A percentile compares a stretch with the other conserved stretches of the same genome.
These are phyloP conservation scores for Populus hybrid DNA, from an alignment of 441 rosid genomes.

Conservation along the genomic window DNA sequence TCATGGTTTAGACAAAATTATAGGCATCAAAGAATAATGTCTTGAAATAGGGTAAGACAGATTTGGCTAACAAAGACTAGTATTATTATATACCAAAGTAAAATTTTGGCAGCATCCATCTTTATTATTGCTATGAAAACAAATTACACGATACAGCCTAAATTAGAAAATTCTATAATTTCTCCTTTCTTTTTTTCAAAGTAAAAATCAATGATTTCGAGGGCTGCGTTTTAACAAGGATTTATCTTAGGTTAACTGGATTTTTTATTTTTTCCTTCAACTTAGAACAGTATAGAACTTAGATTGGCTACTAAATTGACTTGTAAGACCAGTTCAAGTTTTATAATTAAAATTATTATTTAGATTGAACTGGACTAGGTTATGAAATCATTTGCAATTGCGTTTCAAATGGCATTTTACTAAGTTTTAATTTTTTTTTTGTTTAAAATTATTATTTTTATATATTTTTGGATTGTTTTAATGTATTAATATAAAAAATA, in stretches of 20 bases:
- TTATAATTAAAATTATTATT: too few relatives aligned
- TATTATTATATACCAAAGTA: neutral
- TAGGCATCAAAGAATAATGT: neutral
- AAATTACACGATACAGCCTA: neutral
- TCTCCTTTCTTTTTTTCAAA: too few relatives aligned
- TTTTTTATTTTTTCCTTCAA: too few relatives aligned
- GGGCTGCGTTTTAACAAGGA: too few relatives aligned
- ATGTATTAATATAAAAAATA: too few relatives aligned
- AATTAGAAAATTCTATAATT: neutral
- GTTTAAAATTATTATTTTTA: accelerated
- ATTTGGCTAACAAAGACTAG: neutral
- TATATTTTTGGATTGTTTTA: too few relatives aligned
- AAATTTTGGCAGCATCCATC: neutral
- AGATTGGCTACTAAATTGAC: too few relatives aligned
- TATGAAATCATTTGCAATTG: accelerated
- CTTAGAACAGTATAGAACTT: too few relatives aligned
- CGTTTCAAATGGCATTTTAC: accelerated
- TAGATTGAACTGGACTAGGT: accelerated
- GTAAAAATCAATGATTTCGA: too few relatives aligned
- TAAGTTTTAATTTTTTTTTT: too few relatives aligned
- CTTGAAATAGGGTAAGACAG: neutral
- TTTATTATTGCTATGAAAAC: neutral
- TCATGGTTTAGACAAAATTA: neutral
- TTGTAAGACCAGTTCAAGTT: accelerated
- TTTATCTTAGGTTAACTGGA: accelerated